Conservation (phyloP, 176 grass and related monocot species). For the Phragmites australis region DNA sequence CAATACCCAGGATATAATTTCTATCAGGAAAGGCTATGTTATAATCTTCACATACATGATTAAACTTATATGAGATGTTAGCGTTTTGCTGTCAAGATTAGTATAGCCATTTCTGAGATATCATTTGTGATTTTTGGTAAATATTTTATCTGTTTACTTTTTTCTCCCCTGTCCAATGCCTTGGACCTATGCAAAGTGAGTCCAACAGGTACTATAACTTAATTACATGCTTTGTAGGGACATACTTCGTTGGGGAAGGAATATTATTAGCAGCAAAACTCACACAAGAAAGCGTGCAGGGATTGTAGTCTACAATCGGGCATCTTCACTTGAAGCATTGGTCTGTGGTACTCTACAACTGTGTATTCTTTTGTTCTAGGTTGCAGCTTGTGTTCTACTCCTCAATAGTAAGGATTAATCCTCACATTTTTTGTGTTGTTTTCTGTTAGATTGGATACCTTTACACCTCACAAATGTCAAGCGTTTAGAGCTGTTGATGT, state of each 20-base stretch:
- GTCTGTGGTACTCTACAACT: conserved; percentile 37
- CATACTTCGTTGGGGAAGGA: conserved; percentile 93
- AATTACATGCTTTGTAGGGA: conserved; percentile 54
- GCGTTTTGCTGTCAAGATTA: neutral
- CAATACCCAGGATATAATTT: neutral
- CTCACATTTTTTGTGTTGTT: conserved; percentile 3
- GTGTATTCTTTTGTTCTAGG: neutral
- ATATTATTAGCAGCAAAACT: conserved; percentile 91
- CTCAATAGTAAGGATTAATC: neutral
- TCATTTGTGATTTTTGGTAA: neutral
- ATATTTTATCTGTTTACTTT: neutral
- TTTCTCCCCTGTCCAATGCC: neutral
- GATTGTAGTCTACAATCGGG: conserved; percentile 82
- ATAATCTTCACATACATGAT: neutral
- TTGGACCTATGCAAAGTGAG: neutral
- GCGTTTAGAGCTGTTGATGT: conserved; percentile 90
- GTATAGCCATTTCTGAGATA: neutral
- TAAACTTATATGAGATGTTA: neutral
- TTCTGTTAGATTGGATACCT: conserved; percentile 80
- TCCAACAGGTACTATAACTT: neutral
- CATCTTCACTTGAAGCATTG: conserved; percentile 95
- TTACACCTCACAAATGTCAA: conserved; percentile 90
- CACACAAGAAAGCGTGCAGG: conserved; percentile 86
- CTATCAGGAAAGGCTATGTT: neutral
- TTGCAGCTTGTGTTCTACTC: neutral